Conservation (phyloP, 192 early-diverging fungal genomes). For the Coemansia sp. region DNA sequence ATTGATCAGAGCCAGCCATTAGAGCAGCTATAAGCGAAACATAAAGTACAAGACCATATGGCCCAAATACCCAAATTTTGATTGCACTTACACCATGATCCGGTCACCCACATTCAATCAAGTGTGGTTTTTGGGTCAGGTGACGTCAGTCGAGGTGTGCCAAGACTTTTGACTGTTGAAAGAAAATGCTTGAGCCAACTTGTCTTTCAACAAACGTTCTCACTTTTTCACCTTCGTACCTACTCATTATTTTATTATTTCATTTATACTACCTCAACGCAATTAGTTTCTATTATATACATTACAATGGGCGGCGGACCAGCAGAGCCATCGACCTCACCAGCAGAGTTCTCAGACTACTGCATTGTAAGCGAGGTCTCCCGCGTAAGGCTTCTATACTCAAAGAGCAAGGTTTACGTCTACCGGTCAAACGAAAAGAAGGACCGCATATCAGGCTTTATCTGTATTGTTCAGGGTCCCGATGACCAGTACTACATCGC, state of each 20-base stretch:
- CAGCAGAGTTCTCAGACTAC: constrained; percentile 50
- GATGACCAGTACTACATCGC: constrained; percentile 60
- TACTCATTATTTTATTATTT: not conserved
- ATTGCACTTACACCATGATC: not conserved
- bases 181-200: not conserved
- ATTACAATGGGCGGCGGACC: constrained; percentile 48
- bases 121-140: constrained; percentile 3
- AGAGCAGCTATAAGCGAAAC: not conserved
- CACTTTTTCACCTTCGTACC: not conserved
- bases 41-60: not conserved
- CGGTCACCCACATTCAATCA: not conserved
- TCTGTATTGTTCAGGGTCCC: constrained; percentile 63
- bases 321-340: constrained; percentile 25
- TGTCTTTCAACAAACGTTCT: not conserved
- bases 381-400: constrained; percentile 58
- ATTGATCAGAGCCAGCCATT: constrained; percentile 3
- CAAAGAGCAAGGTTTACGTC: constrained; percentile 70
- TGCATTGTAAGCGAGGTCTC: constrained; percentile 51
- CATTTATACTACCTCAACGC: not conserved
- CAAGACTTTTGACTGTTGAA: constrained; percentile 19
- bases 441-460: constrained; percentile 65
- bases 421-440: constrained; percentile 60
- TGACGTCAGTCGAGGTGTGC: constrained; percentile 7
- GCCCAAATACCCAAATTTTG: no score
- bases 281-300: not conserved